These are phyloP conservation scores for Pseudoturritis turrita DNA, from an alignment of 345 rosid genomes.

Conservation along the genomic window DNA sequence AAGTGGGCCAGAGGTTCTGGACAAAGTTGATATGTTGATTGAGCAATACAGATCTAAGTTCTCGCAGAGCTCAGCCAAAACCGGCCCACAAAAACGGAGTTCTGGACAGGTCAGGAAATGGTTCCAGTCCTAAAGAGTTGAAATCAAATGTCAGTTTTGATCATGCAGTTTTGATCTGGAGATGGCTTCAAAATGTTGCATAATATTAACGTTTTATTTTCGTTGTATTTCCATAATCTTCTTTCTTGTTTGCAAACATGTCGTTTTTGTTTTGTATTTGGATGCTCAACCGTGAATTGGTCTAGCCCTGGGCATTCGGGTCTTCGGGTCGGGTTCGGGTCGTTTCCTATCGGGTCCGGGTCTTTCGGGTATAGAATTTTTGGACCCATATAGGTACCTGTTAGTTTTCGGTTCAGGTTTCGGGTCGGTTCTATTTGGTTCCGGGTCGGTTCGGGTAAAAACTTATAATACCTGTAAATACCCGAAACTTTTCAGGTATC, in stretches of 20 bases:
- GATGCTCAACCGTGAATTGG: background rate
- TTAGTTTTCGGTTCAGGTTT: too few relatives aligned
- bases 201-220: background rate
- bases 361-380: too few relatives aligned
- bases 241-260: background rate
- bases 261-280: background rate
- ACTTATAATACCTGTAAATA: too few relatives aligned
- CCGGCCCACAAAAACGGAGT: constrained; percentile 40
- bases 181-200: background rate
- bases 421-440: too few relatives aligned
- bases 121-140: constrained; percentile 46
- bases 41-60: constrained; percentile 68
- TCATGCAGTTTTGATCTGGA: background rate
- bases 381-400: too few relatives aligned
- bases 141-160: background rate
- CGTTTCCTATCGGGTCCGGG: too few relatives aligned
- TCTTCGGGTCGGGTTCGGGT: too few relatives aligned
- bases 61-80: constrained; percentile 45
- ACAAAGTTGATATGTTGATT: constrained; percentile 66
- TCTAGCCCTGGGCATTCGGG: too few relatives aligned
- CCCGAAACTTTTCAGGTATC: too few relatives aligned
- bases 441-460: too few relatives aligned
- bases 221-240: background rate
- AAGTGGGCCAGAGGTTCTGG: constrained; percentile 43
- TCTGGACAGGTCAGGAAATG: constrained; percentile 53